A percentile compares a stretch with the other conserved stretches of the same genome.
phyloP scores from a whole-genome alignment of 306 rosid genomes.

The Cucurbita ficifolia region DNA sequence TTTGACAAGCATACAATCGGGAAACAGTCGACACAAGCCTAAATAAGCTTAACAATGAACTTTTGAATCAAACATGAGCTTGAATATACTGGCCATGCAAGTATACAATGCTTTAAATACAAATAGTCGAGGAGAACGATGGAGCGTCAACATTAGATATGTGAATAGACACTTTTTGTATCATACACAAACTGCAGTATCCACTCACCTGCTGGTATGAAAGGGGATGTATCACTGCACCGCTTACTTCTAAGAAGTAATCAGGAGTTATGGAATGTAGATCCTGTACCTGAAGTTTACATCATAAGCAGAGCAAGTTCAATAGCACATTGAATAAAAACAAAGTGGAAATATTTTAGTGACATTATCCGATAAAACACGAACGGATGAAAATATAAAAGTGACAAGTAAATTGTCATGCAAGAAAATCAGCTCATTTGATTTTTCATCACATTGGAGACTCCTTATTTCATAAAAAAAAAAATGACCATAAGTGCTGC shows the following conservation, averaged over 20 bases:
- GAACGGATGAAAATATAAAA: not conserved
- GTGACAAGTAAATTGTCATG: not conserved
- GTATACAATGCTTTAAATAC: not conserved
- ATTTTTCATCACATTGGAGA: not conserved
- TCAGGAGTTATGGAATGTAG: slow-evolving; percentile 80
- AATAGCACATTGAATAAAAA: not conserved
- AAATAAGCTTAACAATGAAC: not conserved
- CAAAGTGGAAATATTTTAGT: not conserved
- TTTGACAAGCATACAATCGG: not conserved
- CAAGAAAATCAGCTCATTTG: not conserved
- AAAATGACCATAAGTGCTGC: not conserved
- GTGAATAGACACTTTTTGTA: not conserved
- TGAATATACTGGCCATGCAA: not conserved
- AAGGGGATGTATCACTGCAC: slow-evolving; percentile 91
- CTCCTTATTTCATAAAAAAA: not conserved
- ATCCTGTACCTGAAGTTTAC: slow-evolving; percentile 73
- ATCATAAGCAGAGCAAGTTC: not conserved
- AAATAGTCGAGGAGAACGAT: not conserved
- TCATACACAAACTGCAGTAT: not conserved
- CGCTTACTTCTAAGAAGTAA: slow-evolving; percentile 85
- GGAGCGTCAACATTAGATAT: not conserved
- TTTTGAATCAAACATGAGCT: not conserved
- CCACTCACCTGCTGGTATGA: slow-evolving; percentile 93
- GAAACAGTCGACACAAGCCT: not conserved
- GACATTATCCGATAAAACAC: not conserved